Evolutionary conservation across 2,329 filamentous ascomycete species (phyloP).

Genomic region (Calonectria fujianensis): DNA sequence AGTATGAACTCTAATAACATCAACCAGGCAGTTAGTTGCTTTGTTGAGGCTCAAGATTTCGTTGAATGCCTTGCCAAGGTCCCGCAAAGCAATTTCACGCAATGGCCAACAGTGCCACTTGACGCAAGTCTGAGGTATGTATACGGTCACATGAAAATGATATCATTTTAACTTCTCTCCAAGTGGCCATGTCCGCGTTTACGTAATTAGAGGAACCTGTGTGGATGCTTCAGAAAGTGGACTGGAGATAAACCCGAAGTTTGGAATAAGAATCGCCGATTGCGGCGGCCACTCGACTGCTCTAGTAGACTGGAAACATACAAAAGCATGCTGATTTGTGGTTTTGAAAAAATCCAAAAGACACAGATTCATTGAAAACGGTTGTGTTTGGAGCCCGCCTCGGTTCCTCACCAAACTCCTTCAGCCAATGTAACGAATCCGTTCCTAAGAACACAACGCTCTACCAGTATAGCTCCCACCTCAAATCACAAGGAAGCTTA

Average conservation of each 20-base stretch:
- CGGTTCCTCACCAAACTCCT: neutral
- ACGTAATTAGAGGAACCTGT: neutral
- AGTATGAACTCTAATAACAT: neutral
- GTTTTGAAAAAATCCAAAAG: neutral
- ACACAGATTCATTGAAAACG: fast-evolving
- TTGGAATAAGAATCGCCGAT: neutral
- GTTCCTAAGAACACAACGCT: neutral
- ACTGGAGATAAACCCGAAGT: neutral
- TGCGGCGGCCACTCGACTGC: neutral
- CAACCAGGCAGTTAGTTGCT: neutral
- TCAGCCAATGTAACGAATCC: neutral
- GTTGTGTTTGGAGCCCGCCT: neutral
- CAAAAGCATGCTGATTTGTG: neutral
- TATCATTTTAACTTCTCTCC: neutral
- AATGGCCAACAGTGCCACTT: neutral
- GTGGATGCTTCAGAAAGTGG: neutral
- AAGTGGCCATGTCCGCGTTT: neutral
- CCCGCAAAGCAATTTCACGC: neutral
- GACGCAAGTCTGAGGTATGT: neutral
- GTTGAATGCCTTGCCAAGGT: neutral
- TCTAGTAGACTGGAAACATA: neutral
- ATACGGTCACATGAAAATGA: neutral
- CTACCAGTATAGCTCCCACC: neutral
- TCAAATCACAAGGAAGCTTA: no score
- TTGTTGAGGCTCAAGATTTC: neutral